Conservation (phyloP, 2,329 filamentous ascomycete genomes). For the Pseudocercospora macadamiae region DNA sequence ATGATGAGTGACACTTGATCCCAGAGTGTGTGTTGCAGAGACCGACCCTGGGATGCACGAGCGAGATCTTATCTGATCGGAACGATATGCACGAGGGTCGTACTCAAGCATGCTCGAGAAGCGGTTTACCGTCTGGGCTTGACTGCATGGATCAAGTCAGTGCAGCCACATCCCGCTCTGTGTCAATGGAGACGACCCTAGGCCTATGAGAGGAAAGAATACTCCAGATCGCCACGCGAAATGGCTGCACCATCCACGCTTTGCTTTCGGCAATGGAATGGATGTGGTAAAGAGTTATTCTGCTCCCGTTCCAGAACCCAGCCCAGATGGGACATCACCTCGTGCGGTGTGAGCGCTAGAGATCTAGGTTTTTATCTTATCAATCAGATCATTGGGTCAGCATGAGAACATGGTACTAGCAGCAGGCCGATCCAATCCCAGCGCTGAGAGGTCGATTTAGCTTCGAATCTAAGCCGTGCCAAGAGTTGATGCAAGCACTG, state of each 20-base stretch:
- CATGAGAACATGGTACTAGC: too few relatives aligned
- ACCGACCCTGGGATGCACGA: background rate
- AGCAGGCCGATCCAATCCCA: too few relatives aligned
- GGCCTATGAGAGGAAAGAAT: background rate
- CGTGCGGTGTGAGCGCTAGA: background rate
- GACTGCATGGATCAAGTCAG: too few relatives aligned
- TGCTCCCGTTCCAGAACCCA: background rate
- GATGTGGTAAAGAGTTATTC: background rate
- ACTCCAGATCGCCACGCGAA: background rate
- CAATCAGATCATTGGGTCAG: background rate
- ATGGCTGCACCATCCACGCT: background rate
- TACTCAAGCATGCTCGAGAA: background rate
- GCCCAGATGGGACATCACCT: background rate
- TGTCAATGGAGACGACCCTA: too few relatives aligned
- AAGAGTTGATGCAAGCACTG: too few relatives aligned
- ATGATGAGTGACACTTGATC: background rate
- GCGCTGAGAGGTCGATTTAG: too few relatives aligned
- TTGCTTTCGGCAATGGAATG: background rate
- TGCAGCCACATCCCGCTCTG: too few relatives aligned
- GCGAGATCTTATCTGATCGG: slow-evolving; percentile 5
- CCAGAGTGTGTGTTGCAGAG: background rate
- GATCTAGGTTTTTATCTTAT: background rate
- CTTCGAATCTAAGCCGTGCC: too few relatives aligned
- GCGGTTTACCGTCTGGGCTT: background rate
- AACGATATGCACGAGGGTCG: background rate